A percentile compares a stretch with the other conserved stretches of the same genome.
Evolutionary conservation across 2,329 filamentous ascomycete species (phyloP).

Genomic region (Neophaeococcomyces mojaviensis): DNA sequence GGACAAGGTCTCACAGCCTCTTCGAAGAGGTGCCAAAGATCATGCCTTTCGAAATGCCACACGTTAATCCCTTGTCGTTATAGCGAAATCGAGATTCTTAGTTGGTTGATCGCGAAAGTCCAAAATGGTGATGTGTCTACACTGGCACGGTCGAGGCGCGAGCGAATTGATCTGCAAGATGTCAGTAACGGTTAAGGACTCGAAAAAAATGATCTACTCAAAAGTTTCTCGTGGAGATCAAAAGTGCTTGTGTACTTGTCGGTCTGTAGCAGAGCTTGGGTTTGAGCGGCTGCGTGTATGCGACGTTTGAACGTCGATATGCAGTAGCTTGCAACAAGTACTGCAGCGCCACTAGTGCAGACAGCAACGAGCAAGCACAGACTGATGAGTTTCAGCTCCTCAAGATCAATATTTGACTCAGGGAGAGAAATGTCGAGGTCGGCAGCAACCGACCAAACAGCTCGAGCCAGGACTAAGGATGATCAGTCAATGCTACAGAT

Average conservation of each 20-base stretch:
- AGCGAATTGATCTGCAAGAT: not conserved
- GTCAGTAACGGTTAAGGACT: not conserved
- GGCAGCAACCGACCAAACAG: conserved; percentile 3
- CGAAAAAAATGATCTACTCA: too few species aligned
- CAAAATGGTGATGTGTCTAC: not conserved
- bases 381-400: not conserved
- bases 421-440: not conserved
- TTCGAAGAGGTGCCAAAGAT: not conserved
- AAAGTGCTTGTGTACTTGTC: not conserved
- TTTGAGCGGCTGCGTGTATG: not conserved
- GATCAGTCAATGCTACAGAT: not conserved
- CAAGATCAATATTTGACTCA: not conserved
- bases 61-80: not conserved
- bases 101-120: not conserved
- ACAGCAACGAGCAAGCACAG: not conserved
- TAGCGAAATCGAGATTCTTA: not conserved
- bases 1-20: not conserved
- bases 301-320: not conserved
- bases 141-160: not conserved
- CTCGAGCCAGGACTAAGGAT: conserved; percentile 1
- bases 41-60: not conserved
- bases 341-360: conserved; percentile 1
- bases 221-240: too few species aligned
- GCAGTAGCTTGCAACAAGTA: not conserved
- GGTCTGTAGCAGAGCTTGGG: not conserved